phyloP scores from a whole-genome alignment of 371 early-diverging fungal genomes.

The Mortierella sp. region DNA sequence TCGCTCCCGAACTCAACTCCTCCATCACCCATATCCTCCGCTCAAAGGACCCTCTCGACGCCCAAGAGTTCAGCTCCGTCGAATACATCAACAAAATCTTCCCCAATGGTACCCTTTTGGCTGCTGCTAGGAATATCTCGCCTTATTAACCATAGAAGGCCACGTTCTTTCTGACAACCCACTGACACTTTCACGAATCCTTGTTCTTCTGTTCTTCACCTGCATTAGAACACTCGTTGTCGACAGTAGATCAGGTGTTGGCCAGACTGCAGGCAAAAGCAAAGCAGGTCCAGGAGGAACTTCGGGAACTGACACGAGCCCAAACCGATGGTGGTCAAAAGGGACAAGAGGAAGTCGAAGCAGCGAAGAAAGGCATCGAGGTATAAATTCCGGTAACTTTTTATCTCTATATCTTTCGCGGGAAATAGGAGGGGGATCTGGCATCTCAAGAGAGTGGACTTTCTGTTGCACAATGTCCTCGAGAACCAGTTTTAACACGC shows the following conservation, averaged over 20 bases:
- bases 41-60: constrained; percentile 77
- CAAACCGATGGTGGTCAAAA: constrained; percentile 73
- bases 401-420: not conserved
- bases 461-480: not conserved
- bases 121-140: not conserved
- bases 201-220: not conserved
- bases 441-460: not conserved
- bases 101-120: constrained; percentile 71
- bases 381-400: constrained; percentile 58
- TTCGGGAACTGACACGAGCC: constrained; percentile 77
- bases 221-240: constrained; percentile 76
- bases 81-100: constrained; percentile 87
- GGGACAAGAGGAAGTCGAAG: constrained; percentile 74
- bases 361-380: constrained; percentile 79
- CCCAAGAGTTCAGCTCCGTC: constrained; percentile 78
- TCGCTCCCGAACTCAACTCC: constrained; percentile 67
- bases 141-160: not conserved
- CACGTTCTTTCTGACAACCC: not conserved
- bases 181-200: not conserved
- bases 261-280: constrained; percentile 73
- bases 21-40: constrained; percentile 64
- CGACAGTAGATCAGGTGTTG: constrained; percentile 76
- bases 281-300: constrained; percentile 70
- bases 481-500: constrained; percentile 9
- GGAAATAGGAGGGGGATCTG: not conserved